Base-by-base conservation (phyloP, 2,329 filamentous ascomycete species). In the Neofusicoccum laricinum region DNA sequence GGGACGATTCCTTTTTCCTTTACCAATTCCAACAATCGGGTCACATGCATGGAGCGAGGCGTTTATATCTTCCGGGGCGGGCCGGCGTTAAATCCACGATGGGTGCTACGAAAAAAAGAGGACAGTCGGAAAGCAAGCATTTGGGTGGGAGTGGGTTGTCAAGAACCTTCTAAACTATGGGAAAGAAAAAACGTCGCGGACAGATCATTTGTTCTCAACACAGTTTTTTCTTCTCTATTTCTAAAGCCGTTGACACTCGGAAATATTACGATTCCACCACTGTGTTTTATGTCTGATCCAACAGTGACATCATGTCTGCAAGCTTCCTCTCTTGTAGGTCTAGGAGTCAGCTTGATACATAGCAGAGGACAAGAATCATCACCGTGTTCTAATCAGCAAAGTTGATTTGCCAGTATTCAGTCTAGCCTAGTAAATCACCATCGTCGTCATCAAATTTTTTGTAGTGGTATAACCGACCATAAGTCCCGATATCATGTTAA, bases 341-440 rank as follows among this genome's bases (percentile, higher is more conserved):
- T 30, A 30, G 25, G 25, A 30, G 25, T 7, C 5, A 6, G 25
- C 25, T 30, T 30, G 25, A 30, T 30, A 6, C 5, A 30, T 30
- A 30, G 1, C 5, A 30, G 7, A 30, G 25, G 5, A 6, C 25
- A 30, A 4, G 7, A 30, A 30, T 30, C 25, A 30, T 30, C 25
- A 30, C 25, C 25, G 4, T 17, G 36, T 43, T 30, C 19, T 8
- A n/a, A 5, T 15, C 17, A 50, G 58, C 58, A 61, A 61, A 61
- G 58, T 61, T 61, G 58, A 61, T 61, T 61, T 61, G 58, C 58
- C 45, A 50, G 46, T 61, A 12, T 34, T 38, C 17, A 10, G 45
- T 61, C 58, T 61, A 61, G 38, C 55, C 17, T 19, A 46, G 25
- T 19, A 12, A 46, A 36, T 15, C 40, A 59, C 55, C 21, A 45